Evolutionary conservation across 2,329 filamentous ascomycete species (phyloP).

Genomic region (Sporothrix brunneoviolacea): DNA sequence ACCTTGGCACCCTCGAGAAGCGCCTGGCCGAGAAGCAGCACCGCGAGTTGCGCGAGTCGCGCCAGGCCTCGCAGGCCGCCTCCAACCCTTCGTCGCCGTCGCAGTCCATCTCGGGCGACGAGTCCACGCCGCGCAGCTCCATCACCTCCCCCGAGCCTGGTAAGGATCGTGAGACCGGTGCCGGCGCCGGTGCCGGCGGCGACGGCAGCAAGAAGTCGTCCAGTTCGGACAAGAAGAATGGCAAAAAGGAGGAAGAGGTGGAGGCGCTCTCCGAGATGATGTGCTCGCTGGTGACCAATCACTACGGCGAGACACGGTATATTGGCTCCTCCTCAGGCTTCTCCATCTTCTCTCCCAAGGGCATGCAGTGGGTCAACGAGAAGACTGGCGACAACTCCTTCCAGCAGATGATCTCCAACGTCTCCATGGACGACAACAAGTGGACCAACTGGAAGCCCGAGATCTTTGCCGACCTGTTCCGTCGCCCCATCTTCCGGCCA

Average conservation of each 20-base stretch:
- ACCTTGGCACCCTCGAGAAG: slow-evolving; percentile 82
- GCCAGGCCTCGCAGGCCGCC: slow-evolving; percentile 40
- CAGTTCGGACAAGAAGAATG: slow-evolving; percentile 35
- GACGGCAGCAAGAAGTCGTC: slow-evolving; percentile 18
- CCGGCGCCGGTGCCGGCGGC: neutral
- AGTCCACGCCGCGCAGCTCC: slow-evolving; percentile 47
- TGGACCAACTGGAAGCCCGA: slow-evolving; percentile 99
- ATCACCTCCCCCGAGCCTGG: slow-evolving; percentile 45
- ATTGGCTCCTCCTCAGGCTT: slow-evolving; percentile 97
- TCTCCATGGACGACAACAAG: slow-evolving; percentile 88
- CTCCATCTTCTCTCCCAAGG: slow-evolving; percentile 97
- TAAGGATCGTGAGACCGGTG: slow-evolving; percentile 24
- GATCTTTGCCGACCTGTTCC: slow-evolving; percentile 88
- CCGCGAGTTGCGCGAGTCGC: no score
- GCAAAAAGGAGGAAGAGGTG: slow-evolving; percentile 60
- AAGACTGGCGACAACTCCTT: slow-evolving; percentile 96
- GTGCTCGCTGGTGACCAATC: slow-evolving; percentile 95
- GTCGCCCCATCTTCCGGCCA: slow-evolving; percentile 72
- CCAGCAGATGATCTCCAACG: slow-evolving; percentile 85
- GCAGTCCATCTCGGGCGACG: slow-evolving; percentile 36
- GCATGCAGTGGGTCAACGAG: slow-evolving; percentile 96
- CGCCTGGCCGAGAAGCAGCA: slow-evolving; percentile 52
- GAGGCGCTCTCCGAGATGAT: slow-evolving; percentile 95
- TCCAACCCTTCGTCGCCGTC: slow-evolving; percentile 49
- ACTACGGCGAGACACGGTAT: slow-evolving; percentile 88